phyloP scores from a whole-genome alignment of 2,329 filamentous ascomycete genomes.

The Colletotrichum agaves region DNA sequence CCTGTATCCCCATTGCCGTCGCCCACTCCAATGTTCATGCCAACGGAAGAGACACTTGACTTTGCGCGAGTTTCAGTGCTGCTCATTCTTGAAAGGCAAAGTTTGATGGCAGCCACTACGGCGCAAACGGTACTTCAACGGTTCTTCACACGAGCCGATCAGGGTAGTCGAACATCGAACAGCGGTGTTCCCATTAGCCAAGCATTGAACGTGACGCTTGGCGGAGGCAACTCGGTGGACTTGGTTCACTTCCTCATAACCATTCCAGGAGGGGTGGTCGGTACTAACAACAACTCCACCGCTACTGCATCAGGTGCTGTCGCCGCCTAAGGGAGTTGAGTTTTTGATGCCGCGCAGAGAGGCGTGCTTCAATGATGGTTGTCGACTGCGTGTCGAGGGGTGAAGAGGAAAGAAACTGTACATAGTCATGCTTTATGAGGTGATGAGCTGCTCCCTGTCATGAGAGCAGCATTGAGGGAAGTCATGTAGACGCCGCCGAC shows the following conservation, averaged over 20 bases:
- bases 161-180: slow-evolving; percentile 44
- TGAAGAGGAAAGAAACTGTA: slow-evolving; percentile 11
- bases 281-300: background rate
- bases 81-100: slow-evolving; percentile 68
- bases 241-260: slow-evolving; percentile 60
- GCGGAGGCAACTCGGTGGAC: slow-evolving; percentile 59
- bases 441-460: background rate
- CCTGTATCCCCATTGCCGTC: slow-evolving; percentile 24
- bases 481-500: slow-evolving; percentile 35
- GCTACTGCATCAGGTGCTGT: slow-evolving; percentile 40
- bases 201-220: slow-evolving; percentile 55
- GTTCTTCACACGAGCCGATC: slow-evolving; percentile 60
- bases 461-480: background rate
- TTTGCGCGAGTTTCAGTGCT: slow-evolving; percentile 72
- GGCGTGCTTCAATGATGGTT: slow-evolving; percentile 9
- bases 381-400: slow-evolving; percentile 27
- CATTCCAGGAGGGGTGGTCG: slow-evolving; percentile 37
- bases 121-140: slow-evolving; percentile 66
- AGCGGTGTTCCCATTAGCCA: slow-evolving; percentile 46
- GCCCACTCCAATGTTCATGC: slow-evolving; percentile 52
- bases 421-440: slow-evolving; percentile 36
- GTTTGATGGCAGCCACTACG: slow-evolving; percentile 59
- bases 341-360: background rate
- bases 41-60: slow-evolving; percentile 68
- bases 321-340: slow-evolving; percentile 42